Conservation (phyloP, 352 stramenopile species). For the Globisporangium cylindrosporum region DNA sequence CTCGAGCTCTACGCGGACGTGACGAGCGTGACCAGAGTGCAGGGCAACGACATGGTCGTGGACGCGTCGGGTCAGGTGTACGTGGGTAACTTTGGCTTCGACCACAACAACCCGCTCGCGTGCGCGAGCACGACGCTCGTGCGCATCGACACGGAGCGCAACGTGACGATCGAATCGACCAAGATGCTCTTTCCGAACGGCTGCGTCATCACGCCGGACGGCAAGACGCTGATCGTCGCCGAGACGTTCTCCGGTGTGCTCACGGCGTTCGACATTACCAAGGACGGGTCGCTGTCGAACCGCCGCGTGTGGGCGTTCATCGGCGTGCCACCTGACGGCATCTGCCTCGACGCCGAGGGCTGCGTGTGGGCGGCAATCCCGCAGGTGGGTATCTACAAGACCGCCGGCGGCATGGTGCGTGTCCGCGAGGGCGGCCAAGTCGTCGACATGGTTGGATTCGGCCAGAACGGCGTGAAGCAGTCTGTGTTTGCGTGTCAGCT, state of each 20-base stretch:
- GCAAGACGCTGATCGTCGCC: conserved; percentile 65
- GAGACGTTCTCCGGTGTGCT: conserved; percentile 56
- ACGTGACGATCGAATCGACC: conserved; percentile 48
- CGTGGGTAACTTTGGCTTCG: conserved; percentile 67
- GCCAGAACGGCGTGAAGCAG: conserved; percentile 48
- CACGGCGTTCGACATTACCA: conserved; percentile 60
- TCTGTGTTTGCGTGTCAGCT: conserved; percentile 62
- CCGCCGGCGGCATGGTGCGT: conserved; percentile 43
- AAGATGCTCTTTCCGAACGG: conserved; percentile 74
- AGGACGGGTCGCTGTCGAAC: conserved; percentile 47
- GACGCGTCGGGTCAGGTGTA: conserved; percentile 37
- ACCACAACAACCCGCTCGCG: conserved; percentile 30
- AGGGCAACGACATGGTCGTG: conserved; percentile 70
- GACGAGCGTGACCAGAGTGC: conserved; percentile 41
- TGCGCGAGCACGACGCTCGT: conserved; percentile 53
- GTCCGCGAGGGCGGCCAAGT: conserved; percentile 56
- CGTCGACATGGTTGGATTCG: conserved; percentile 54
- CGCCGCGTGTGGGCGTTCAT: conserved; percentile 52
- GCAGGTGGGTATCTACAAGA: conserved; percentile 49
- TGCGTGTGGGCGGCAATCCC: conserved; percentile 61
- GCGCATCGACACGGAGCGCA: conserved; percentile 41
- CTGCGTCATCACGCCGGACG: conserved; percentile 63
- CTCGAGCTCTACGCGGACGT: conserved; percentile 49
- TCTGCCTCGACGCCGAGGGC: conserved; percentile 62
- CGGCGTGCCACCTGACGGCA: conserved; percentile 49